Evolutionary conservation across 495 filamentous ascomycete genomes (phyloP).

Genomic region (Penicillium lagena): DNA sequence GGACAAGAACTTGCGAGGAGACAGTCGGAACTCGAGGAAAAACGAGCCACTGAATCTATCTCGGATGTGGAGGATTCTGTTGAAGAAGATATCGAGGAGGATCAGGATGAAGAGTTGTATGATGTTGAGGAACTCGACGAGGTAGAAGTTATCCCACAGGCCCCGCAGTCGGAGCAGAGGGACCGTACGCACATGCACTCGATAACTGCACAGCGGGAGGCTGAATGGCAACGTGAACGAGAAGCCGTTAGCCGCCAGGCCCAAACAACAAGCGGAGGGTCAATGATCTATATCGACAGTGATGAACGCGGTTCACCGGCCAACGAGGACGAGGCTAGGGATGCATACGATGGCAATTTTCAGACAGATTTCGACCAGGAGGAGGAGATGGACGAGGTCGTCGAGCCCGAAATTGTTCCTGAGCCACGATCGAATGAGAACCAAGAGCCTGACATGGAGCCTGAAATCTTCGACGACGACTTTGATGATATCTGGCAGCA

Average conservation of each 20-base stretch:
- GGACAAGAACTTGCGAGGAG: slow-evolving; percentile 44
- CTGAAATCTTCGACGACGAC: slow-evolving; percentile 11
- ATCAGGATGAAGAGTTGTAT: slow-evolving; percentile 1
- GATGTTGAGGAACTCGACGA: background rate
- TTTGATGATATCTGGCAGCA: slow-evolving; percentile 42
- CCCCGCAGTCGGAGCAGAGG: background rate
- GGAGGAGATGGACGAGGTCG: slow-evolving; percentile 1
- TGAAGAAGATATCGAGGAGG: slow-evolving; percentile 1
- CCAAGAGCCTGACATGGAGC: background rate
- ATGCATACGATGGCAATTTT: slow-evolving; percentile 5
- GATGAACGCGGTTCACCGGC: slow-evolving; percentile 18
- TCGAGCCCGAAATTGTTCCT: background rate
- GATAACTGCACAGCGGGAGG: slow-evolving; percentile 20
- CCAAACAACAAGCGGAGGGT: slow-evolving; percentile 31
- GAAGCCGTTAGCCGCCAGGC: slow-evolving; percentile 46
- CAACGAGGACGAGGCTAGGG: slow-evolving; percentile 4
- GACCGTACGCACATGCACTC: background rate
- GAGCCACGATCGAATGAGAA: background rate
- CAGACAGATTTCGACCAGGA: slow-evolving; percentile 15
- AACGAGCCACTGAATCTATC: slow-evolving; percentile 1
- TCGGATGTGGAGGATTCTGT: background rate
- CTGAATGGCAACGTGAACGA: slow-evolving; percentile 44
- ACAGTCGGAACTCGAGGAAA: slow-evolving; percentile 8
- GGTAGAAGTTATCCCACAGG: background rate
- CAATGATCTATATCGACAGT: slow-evolving; percentile 47